Conservation (phyloP, 441 rosid genomes). For the Bruguiera hainesii region DNA sequence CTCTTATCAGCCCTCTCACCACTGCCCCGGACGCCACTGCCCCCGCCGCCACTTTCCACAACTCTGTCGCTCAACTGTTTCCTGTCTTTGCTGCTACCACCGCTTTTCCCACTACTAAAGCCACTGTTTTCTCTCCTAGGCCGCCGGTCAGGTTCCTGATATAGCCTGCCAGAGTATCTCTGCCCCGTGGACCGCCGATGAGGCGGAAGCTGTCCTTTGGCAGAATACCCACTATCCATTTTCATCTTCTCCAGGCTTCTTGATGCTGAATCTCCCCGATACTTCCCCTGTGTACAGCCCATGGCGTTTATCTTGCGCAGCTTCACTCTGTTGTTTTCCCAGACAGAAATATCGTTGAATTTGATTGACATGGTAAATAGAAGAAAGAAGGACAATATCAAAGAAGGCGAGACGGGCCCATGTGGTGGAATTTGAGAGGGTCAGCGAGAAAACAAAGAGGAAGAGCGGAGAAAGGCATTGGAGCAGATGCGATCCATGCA, state of each 20-base stretch:
- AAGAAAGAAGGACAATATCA: background rate
- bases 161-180: conserved; percentile 21
- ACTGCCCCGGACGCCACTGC: conserved; percentile 8
- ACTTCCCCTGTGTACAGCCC: conserved; percentile 49
- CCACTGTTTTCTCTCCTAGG: conserved; percentile 16
- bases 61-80: conserved; percentile 5
- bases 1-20: background rate
- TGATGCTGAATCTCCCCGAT: conserved; percentile 27
- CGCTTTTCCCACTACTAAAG: conserved; percentile 7
- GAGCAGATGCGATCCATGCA: background rate
- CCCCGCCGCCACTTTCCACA: conserved; percentile 11
- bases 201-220: conserved; percentile 14
- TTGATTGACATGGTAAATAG: background rate
- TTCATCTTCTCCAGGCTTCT: conserved; percentile 35
- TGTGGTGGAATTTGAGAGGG: background rate
- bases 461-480: background rate
- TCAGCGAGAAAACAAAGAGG: background rate
- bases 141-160: conserved; percentile 5
- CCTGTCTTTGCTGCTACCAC: background rate
- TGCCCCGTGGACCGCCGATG: conserved; percentile 42
- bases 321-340: background rate
- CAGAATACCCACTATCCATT: conserved; percentile 34
- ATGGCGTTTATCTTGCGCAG: conserved; percentile 17
- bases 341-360: background rate
- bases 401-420: background rate